Evolutionary conservation across 2,329 filamentous ascomycete species (phyloP), one percentile per base, ranked within the genome.

Genomic region (Xylaria sp.): DNA sequence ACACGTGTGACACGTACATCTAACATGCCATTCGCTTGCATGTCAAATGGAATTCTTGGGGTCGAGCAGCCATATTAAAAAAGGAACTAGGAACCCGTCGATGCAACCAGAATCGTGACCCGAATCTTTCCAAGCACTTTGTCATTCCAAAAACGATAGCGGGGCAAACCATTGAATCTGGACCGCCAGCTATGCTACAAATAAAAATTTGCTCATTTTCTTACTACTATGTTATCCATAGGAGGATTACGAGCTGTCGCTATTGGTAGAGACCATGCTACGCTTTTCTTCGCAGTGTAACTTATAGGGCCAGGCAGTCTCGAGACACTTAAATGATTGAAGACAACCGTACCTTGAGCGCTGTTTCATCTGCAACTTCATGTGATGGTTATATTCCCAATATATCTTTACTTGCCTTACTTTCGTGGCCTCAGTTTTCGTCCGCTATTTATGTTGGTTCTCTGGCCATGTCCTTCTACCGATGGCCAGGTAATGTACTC

Each of bases 151-250:
- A 62, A 66, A 52, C 58, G 52, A 66, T 66, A 62, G 67, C 67
- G 63, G 67, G 66, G 63, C 54, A 15, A 48, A 59, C 46, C 52
- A 66, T 64, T 49, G 54, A 69, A 41, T 66, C 54, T 66, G 46
- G 63, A 41, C 43, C 39, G 18, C 43, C 41, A 51, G 59, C 49
- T 65, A 57, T 51, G 18, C 52, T 66, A 28, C 67, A 59, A 66
- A 69, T 69, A 41, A 59, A 66, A 66, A 62, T 48, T 62, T 66
- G 63, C 67, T 69, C 67, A 55, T 43, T 25, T 25, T 65, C 57
- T 51, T 62, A 54, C 54, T 54, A 36, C 43, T 62, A 62, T 48
- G 6, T 54, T 43, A 15, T 49, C 41, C 31, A 51, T 39, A 10
- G 36, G n/a, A 55, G 20, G 7, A 59, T 39, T 55, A 28, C 12